phyloP scores from a whole-genome alignment of 768 basidiomycete genomes.

The Leccinum truebloodii region DNA sequence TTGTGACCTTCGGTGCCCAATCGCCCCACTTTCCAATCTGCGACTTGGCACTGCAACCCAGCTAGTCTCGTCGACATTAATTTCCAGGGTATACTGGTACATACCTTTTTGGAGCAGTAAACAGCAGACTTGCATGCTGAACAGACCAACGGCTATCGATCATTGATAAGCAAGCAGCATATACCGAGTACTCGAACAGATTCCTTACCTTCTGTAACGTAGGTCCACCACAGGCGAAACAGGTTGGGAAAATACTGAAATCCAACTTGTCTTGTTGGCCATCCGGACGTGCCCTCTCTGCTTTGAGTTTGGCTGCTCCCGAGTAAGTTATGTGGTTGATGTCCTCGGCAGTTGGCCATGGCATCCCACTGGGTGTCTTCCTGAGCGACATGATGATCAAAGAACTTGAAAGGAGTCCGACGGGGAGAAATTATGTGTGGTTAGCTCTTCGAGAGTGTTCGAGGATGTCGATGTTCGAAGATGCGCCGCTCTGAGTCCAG shows the following conservation, averaged over 20 bases:
- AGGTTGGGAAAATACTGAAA: constrained; percentile 24
- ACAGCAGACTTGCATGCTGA: constrained; percentile 31
- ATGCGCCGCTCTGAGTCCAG: background rate
- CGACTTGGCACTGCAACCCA: constrained; percentile 35
- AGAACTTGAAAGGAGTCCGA: background rate
- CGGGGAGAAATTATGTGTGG: background rate
- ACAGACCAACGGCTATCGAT: constrained; percentile 28
- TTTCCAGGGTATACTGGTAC: background rate
- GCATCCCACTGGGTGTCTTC: constrained; percentile 3
- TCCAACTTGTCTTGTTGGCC: constrained; percentile 33
- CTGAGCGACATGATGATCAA: constrained; percentile 19
- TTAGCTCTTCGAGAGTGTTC: background rate
- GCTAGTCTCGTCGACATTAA: constrained; percentile 3
- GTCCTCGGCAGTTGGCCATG: constrained; percentile 27
- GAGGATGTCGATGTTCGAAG: background rate
- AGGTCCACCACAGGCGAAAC: constrained; percentile 23
- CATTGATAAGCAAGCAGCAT: constrained; percentile 1
- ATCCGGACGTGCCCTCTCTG: constrained; percentile 27
- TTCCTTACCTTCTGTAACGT: constrained; percentile 25
- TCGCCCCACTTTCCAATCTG: constrained; percentile 36
- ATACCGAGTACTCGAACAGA: background rate
- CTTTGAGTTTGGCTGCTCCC: constrained; percentile 30
- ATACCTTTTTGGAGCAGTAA: constrained; percentile 33
- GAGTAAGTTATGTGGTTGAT: constrained; percentile 30
- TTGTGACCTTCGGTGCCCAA: constrained; percentile 35